Conservation (phyloP, 345 rosid species). For the Combretum micranthum region DNA sequence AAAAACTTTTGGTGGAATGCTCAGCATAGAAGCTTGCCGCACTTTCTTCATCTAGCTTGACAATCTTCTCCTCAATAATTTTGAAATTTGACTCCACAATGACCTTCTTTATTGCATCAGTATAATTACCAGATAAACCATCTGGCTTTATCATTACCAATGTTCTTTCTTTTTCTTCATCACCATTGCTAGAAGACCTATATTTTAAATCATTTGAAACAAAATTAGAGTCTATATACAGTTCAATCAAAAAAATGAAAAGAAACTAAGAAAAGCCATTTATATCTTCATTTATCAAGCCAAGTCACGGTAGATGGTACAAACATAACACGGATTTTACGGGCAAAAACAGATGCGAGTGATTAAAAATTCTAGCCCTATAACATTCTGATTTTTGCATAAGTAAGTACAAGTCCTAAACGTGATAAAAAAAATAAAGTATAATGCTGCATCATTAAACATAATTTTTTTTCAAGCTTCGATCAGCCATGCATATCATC, state of each 20-base stretch:
- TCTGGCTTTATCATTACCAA: constrained; percentile 82
- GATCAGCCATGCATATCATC: too few species aligned
- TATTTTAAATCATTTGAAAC: not conserved
- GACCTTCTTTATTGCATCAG: constrained; percentile 39
- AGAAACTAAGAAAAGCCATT: too few species aligned
- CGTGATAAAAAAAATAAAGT: too few species aligned
- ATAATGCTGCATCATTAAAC: too few species aligned
- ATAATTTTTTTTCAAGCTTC: too few species aligned
- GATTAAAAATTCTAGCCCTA: too few species aligned
- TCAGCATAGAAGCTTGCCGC: constrained; percentile 62
- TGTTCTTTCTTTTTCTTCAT: constrained; percentile 40
- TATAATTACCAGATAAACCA: constrained; percentile 59
- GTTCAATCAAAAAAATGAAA: not conserved
- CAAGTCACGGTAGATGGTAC: not conserved
- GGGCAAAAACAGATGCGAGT: too few species aligned
- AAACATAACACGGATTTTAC: too few species aligned
- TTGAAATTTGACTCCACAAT: constrained; percentile 46
- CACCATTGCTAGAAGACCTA: constrained; percentile 35
- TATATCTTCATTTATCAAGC: not conserved
- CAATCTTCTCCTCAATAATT: constrained; percentile 39
- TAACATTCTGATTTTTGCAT: too few species aligned
- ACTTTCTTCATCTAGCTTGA: constrained; percentile 45
- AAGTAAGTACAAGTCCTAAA: too few species aligned
- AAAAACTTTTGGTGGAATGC: constrained; percentile 62
- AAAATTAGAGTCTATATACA: not conserved